Evolutionary conservation across 75 land plant species (phyloP), one percentile per base, ranked within the genome.

Genomic region (Selaginella tamariscina): DNA sequence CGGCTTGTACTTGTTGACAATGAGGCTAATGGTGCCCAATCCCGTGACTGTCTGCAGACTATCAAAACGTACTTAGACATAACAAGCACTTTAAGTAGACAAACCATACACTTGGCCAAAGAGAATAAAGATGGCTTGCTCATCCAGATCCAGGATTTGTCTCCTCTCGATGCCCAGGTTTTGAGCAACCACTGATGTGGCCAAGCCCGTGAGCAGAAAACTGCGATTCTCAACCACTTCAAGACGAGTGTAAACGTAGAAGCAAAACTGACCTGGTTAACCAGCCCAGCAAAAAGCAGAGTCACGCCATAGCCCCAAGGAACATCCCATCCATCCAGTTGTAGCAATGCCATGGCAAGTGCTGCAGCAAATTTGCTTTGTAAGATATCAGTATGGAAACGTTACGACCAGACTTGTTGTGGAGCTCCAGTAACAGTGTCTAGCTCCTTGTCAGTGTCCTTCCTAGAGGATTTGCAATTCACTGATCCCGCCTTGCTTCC

Each of bases 21-120:
- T 70, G 2, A 72, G 21, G 32, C 64, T 67, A 39, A 77, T 27
- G 21, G 70, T 30, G 30, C 66, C 56, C 11, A 68, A 70, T 26
- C 79, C 79, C 15, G 68, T 68, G 55, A 69, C 54, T 0, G 79
- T 77, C 60, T 77, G 67, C 24, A 69, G 56, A 69, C 79, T 77
- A 71, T 8, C 24, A 66, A 65, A 1, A 1, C 64, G 29, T 22
- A 23, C 8, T 2, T 31, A n/a, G 27, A 28, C 27, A 27, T 1
- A 68, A 55, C 22, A 55, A 32, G 30, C 18, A 24, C 29, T 29
- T 39, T 33, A 59, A 59, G 18, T 21, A 8, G 2, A 9, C 26
- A 9, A 23, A 27, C 30, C 75, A 63, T 73, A 77, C 79, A 69
- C 65, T 68, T 77, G 79, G 55, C 71, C 32, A 31, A 72, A n/a